phyloP scores from a whole-genome alignment of 75 land plant species.

The Pinus taeda region DNA sequence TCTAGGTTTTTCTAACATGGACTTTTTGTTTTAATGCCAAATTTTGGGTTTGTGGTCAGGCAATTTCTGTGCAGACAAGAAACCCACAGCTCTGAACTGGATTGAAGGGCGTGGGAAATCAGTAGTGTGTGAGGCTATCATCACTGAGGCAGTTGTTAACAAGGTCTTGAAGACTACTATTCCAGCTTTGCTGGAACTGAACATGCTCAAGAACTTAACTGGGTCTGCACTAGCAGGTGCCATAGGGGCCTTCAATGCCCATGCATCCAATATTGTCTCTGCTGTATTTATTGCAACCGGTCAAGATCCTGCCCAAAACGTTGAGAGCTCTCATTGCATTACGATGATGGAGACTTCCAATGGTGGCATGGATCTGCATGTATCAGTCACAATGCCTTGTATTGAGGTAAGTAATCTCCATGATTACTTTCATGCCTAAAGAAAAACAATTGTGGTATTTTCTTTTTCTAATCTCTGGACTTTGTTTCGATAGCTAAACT shows the following conservation, averaged over 20 bases:
- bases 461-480: no score
- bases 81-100: slow-evolving; percentile 78
- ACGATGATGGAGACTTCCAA: slow-evolving; percentile 74
- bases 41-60: slow-evolving; percentile 24
- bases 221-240: slow-evolving; percentile 94
- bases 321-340: slow-evolving; percentile 84
- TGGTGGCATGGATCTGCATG: slow-evolving; percentile 64
- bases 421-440: no score
- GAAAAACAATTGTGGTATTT: no score
- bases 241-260: slow-evolving; percentile 84
- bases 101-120: slow-evolving; percentile 85
- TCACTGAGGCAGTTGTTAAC: slow-evolving; percentile 57
- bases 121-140: slow-evolving; percentile 78
- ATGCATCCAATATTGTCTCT: slow-evolving; percentile 81
- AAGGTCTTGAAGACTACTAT: slow-evolving; percentile 81
- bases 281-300: slow-evolving; percentile 82
- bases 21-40: no score
- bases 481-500: no score
- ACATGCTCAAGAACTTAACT: slow-evolving; percentile 77
- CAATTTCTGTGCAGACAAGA: slow-evolving; percentile 57
- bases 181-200: slow-evolving; percentile 82
- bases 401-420: slow-evolving; percentile 3
- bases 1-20: no score
- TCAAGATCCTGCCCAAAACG: slow-evolving; percentile 87
- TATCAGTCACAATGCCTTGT: slow-evolving; percentile 77